A percentile compares a stretch with the other conserved stretches of the same genome.
These are phyloP conservation scores for Komagataea norvegica DNA, from an alignment of 1,139 yeast genomes.

Conservation along the genomic window DNA sequence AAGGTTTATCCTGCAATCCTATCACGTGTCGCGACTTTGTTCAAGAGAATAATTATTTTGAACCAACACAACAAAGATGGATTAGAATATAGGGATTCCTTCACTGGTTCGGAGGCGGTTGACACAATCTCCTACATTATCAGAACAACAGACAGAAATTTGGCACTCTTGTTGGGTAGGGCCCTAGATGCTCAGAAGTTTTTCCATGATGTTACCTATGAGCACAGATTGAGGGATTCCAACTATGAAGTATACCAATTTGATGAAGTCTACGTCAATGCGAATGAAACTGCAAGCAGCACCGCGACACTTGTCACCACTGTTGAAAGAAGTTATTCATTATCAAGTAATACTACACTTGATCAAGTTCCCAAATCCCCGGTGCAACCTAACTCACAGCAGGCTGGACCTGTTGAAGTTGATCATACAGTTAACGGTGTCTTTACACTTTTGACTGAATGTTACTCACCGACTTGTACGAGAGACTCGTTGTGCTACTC, in stretches of 20 bases:
- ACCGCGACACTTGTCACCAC: background rate
- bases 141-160: slow-evolving; percentile 84
- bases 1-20: slow-evolving; percentile 83
- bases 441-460: slow-evolving; percentile 85
- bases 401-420: slow-evolving; percentile 15
- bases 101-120: slow-evolving; percentile 92
- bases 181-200: slow-evolving; percentile 92
- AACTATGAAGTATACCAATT: slow-evolving; percentile 85
- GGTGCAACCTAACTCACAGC: slow-evolving; percentile 4
- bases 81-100: slow-evolving; percentile 89
- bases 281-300: slow-evolving; percentile 8
- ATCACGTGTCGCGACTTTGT: slow-evolving; percentile 77
- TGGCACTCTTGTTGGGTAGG: slow-evolving; percentile 84
- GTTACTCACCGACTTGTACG: slow-evolving; percentile 96
- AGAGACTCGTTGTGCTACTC: slow-evolving; percentile 85
- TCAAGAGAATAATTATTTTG: slow-evolving; percentile 63
- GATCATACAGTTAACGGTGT: slow-evolving; percentile 70
- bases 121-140: slow-evolving; percentile 81
- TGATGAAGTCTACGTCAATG: slow-evolving; percentile 42
- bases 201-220: slow-evolving; percentile 94
- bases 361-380: slow-evolving; percentile 5
- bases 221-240: slow-evolving; percentile 87
- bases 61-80: slow-evolving; percentile 90
- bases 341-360: slow-evolving; percentile 13
- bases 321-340: slow-evolving; percentile 7